Conservation (phyloP, 495 filamentous ascomycete species). For the Penicillium daleae region DNA sequence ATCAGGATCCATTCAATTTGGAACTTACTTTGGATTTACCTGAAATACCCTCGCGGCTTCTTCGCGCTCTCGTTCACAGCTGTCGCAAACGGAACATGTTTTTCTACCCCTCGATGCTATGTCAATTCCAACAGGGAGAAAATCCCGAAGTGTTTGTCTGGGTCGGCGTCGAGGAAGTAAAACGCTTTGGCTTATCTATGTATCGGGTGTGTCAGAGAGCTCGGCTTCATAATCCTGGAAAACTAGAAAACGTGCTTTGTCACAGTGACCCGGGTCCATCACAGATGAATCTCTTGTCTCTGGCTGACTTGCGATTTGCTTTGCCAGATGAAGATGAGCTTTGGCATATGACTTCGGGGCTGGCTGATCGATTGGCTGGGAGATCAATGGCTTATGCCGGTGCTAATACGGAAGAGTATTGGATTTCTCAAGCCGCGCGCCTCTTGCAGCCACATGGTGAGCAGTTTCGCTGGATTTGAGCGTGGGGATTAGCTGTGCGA, state of each 20-base stretch:
- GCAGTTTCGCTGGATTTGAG: conserved; percentile 10
- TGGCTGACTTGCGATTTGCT: conserved; percentile 13
- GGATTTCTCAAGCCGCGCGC: conserved; percentile 2
- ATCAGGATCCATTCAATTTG: neutral
- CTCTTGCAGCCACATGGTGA: neutral
- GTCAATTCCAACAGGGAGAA: conserved; percentile 6
- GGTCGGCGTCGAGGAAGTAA: conserved; percentile 21
- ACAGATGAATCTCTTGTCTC: conserved; percentile 1
- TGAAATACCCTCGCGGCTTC: conserved; percentile 2
- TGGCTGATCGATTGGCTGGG: neutral
- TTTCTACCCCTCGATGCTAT: conserved; percentile 11
- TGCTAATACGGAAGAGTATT: neutral
- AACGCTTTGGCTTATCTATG: conserved; percentile 15
- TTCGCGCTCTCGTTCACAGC: neutral
- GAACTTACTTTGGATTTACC: neutral
- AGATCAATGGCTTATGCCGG: neutral
- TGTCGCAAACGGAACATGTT: conserved; percentile 8
- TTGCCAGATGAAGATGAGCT: conserved; percentile 14
- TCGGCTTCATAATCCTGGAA: neutral
- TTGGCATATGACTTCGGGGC: conserved; percentile 2
- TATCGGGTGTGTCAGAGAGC: conserved; percentile 15
- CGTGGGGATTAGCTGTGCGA: neutral
- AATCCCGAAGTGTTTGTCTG: conserved; percentile 7
- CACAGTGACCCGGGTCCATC: neutral
- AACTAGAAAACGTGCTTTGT: neutral